Evolutionary conservation across 1,284 basidiomycete genomes (phyloP).

Genomic region (Cryptococcus deneoformans): DNA sequence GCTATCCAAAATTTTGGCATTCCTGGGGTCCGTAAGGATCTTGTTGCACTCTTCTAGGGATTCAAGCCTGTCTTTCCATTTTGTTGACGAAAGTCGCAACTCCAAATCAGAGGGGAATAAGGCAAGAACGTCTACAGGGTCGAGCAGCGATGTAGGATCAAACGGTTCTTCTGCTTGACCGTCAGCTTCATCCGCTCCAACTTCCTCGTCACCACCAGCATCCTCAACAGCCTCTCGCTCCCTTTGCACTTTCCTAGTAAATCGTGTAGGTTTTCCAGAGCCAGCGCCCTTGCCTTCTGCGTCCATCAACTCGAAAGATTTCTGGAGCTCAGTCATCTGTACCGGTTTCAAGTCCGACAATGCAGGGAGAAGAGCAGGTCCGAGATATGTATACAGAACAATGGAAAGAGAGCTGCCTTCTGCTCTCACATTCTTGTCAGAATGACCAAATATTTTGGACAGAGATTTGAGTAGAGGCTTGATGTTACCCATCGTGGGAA

Average conservation of each 20-base stretch:
- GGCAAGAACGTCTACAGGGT: constrained; percentile 73
- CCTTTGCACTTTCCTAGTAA: constrained; percentile 74
- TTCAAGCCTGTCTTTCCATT: constrained; percentile 99
- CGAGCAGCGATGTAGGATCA: constrained; percentile 79
- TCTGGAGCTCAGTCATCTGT: constrained; percentile 95
- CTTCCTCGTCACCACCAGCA: constrained; percentile 49
- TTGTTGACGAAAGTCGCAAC: constrained; percentile 74
- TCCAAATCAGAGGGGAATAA: constrained; percentile 74
- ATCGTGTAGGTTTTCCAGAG: constrained; percentile 69
- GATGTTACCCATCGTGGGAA: constrained; percentile 69
- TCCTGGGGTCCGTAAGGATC: constrained; percentile 60
- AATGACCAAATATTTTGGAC: constrained; percentile 92
- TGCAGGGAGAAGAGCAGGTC: constrained; percentile 80
- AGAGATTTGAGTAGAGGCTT: constrained; percentile 76
- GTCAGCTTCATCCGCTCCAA: constrained; percentile 21
- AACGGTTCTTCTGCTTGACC: constrained; percentile 46
- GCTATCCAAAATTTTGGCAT: constrained; percentile 74
- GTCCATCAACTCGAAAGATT: constrained; percentile 82
- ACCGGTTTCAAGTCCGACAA: constrained; percentile 94
- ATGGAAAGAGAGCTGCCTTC: constrained; percentile 80
- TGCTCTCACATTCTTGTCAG: constrained; percentile 92
- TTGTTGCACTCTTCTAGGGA: constrained; percentile 79
- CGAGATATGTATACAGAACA: constrained; percentile 83
- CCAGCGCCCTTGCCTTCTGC: constrained; percentile 79
- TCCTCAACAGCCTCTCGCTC: constrained; percentile 60